Conservation (phyloP, 257 asterid species). For the Nicotiana otophora region DNA sequence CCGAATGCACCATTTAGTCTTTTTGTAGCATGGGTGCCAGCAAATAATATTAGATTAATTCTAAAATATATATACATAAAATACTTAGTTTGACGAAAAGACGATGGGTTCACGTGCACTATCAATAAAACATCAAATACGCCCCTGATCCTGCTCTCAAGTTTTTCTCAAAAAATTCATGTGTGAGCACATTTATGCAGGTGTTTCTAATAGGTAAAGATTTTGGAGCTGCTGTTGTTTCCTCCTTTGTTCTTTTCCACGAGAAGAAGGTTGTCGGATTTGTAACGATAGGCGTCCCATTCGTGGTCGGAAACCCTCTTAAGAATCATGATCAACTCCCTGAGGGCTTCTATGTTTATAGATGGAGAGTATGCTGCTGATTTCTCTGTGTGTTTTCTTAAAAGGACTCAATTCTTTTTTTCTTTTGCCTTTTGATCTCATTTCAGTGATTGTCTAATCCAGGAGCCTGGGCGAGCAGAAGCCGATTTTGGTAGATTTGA, state of each 20-base stretch:
- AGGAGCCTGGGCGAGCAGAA: conserved; percentile 58
- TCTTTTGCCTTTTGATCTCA: too few species aligned
- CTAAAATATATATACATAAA: too few species aligned
- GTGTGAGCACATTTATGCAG: conserved; percentile 22
- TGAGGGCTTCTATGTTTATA: conserved; percentile 51
- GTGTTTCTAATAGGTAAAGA: conserved; percentile 43
- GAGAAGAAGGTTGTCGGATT: conserved; percentile 43
- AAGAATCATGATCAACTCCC: conserved; percentile 17
- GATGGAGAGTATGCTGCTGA: conserved; percentile 44
- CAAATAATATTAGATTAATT: too few species aligned
- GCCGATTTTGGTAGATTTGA: conserved; percentile 49
- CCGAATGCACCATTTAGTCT: too few species aligned
- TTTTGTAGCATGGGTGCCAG: too few species aligned
- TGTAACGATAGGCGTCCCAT: conserved; percentile 47
- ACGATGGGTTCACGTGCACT: too few species aligned
- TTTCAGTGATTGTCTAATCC: not conserved
- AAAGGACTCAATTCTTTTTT: too few species aligned
- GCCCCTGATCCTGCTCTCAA: too few species aligned
- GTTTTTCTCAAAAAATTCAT: too few species aligned
- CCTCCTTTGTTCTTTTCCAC: conserved; percentile 34
- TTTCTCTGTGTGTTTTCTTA: not conserved
- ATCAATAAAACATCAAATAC: too few species aligned
- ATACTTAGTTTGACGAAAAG: too few species aligned
- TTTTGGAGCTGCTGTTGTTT: conserved; percentile 42
- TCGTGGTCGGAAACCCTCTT: conserved; percentile 17